A percentile compares a stretch with the other conserved stretches of the same genome.
These are phyloP conservation scores for Talaromyces nanjingensis DNA, from an alignment of 495 filamentous ascomycete genomes.

Conservation along the genomic window DNA sequence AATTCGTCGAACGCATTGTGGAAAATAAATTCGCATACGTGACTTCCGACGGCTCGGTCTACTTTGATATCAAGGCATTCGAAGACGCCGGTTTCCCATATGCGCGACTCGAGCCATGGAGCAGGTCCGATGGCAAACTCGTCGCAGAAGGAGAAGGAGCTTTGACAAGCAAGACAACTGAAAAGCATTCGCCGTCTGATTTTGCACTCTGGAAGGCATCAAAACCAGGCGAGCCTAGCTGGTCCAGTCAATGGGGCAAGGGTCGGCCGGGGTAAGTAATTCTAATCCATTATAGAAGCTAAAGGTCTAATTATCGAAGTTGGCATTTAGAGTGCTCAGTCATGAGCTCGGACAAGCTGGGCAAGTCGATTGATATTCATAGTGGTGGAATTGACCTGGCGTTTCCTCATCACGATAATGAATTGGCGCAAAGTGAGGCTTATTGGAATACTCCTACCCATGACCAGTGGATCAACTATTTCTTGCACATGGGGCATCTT, in stretches of 20 bases:
- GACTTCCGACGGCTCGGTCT: slow-evolving; percentile 78
- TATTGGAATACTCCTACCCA: slow-evolving; percentile 52
- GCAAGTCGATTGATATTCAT: slow-evolving; percentile 81
- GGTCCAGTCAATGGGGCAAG: slow-evolving; percentile 78
- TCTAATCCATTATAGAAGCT: too few species aligned
- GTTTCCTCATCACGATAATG: slow-evolving; percentile 96
- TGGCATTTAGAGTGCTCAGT: too few species aligned
- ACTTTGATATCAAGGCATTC: slow-evolving; percentile 87
- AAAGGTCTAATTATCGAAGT: too few species aligned
- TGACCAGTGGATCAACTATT: slow-evolving; percentile 91
- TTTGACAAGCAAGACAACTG: slow-evolving; percentile 57
- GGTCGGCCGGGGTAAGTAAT: slow-evolving; percentile 87
- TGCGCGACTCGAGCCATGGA: slow-evolving; percentile 81
- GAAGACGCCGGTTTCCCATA: slow-evolving; percentile 79
- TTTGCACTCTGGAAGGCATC: slow-evolving; percentile 95
- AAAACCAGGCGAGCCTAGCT: slow-evolving; percentile 86
- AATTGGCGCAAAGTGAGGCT: slow-evolving; percentile 89
- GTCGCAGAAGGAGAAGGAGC: slow-evolving; percentile 88
- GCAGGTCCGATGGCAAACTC: slow-evolving; percentile 70
- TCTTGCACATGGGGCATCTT: slow-evolving; percentile 92
- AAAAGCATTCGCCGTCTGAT: slow-evolving; percentile 68
- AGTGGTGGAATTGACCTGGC: slow-evolving; percentile 88
- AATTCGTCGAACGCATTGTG: slow-evolving; percentile 70
- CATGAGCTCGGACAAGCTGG: too few species aligned
- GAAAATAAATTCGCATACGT: slow-evolving; percentile 80